phyloP scores from a whole-genome alignment of 106 monocot genomes.

The Allium fistulosum region DNA sequence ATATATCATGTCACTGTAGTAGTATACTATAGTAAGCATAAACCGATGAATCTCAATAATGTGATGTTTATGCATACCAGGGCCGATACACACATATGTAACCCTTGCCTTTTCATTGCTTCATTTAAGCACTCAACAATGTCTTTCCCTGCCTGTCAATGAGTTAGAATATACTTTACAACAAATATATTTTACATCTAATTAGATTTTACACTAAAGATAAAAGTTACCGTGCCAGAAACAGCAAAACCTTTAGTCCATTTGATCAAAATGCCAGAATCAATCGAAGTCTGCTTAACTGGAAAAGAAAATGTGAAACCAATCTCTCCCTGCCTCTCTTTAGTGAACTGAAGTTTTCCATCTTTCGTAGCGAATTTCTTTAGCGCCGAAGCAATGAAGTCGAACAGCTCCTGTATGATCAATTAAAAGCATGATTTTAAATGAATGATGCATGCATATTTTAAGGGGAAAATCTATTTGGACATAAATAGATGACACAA shows the following conservation, averaged over 20 bases:
- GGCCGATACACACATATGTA: slow-evolving; percentile 59
- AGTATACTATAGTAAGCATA: neutral
- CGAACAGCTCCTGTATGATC: slow-evolving; percentile 41
- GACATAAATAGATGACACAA: no score
- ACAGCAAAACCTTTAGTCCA: slow-evolving; percentile 75
- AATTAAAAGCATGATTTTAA: neutral
- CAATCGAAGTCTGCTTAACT: slow-evolving; percentile 56
- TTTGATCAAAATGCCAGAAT: slow-evolving; percentile 65
- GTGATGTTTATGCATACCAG: slow-evolving; percentile 28
- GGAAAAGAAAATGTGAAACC: slow-evolving; percentile 80
- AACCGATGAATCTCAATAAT: neutral
- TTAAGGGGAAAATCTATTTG: no score
- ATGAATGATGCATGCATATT: neutral
- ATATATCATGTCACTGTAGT: no score
- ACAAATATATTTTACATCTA: no score
- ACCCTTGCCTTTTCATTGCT: slow-evolving; percentile 51
- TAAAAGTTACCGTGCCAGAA: slow-evolving; percentile 34
- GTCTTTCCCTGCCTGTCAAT: slow-evolving; percentile 54
- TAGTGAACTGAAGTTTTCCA: slow-evolving; percentile 19
- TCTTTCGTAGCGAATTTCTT: slow-evolving; percentile 32
- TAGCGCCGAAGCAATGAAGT: slow-evolving; percentile 52
- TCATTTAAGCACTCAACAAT: slow-evolving; percentile 54
- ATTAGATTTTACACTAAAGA: no score
- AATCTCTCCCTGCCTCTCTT: slow-evolving; percentile 34
- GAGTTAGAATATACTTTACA: no score